These are phyloP conservation scores for Candida manassasensis DNA, from an alignment of 805 yeast genomes.

Conservation along the genomic window DNA sequence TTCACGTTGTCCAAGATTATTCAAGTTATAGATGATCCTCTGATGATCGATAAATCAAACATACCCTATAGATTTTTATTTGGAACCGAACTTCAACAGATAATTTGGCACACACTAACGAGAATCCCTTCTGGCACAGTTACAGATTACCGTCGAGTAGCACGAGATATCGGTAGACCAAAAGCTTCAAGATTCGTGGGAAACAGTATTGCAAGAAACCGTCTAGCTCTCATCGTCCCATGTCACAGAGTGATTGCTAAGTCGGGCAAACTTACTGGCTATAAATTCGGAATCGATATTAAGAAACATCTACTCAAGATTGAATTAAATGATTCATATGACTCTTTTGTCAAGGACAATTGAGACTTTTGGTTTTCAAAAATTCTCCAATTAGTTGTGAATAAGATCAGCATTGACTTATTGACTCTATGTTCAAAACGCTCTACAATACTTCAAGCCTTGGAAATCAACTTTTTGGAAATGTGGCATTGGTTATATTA, in stretches of 20 bases:
- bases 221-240: slow-evolving; percentile 36
- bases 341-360: not conserved
- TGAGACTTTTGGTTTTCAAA: too few relatives aligned
- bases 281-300: slow-evolving; percentile 32
- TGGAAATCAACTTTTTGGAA: too few relatives aligned
- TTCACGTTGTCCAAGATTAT: slow-evolving; percentile 9
- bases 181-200: slow-evolving; percentile 37
- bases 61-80: slow-evolving; percentile 18
- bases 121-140: slow-evolving; percentile 24
- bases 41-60: slow-evolving; percentile 2
- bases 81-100: slow-evolving; percentile 36
- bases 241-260: slow-evolving; percentile 39
- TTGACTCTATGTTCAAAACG: too few relatives aligned
- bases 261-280: slow-evolving; percentile 30
- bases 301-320: slow-evolving; percentile 22
- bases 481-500: too few relatives aligned
- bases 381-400: too few relatives aligned
- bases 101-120: slow-evolving; percentile 33
- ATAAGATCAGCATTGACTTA: too few relatives aligned
- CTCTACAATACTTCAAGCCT: too few relatives aligned
- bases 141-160: slow-evolving; percentile 28
- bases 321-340: slow-evolving; percentile 14
- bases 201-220: slow-evolving; percentile 36
- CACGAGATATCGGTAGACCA: slow-evolving; percentile 23
- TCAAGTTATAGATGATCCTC: slow-evolving; percentile 11